Percentiles rank a stretch among this genome's conserved stretches.
Conservation (phyloP, 345 rosid genomes). For the Aurinia saxatilis region DNA sequence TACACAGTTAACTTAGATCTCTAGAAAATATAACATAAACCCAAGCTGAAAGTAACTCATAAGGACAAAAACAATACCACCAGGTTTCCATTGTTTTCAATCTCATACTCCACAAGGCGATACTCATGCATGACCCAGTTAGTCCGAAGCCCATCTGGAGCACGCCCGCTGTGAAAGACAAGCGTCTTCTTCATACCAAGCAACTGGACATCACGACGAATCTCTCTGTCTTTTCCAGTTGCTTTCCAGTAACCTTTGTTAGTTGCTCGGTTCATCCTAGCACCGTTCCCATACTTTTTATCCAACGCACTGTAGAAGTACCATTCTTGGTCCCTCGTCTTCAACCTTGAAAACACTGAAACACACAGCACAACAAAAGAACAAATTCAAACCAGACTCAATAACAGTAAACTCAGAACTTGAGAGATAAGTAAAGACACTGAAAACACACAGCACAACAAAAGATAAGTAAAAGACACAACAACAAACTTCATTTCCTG, state of each 20-base stretch:
- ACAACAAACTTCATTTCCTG: slow-evolving; percentile 20
- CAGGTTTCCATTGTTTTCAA: slow-evolving; percentile 32
- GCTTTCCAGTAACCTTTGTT: slow-evolving; percentile 88
- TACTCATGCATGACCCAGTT: slow-evolving; percentile 99
- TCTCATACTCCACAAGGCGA: slow-evolving; percentile 65
- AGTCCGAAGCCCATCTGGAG: slow-evolving; percentile 80
- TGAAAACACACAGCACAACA: neutral
- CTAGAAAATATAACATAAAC: neutral
- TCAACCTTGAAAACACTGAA: slow-evolving; percentile 59
- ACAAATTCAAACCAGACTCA: neutral
- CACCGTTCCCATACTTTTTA: slow-evolving; percentile 78
- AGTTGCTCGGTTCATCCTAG: slow-evolving; percentile 84
- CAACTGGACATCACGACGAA: slow-evolving; percentile 39
- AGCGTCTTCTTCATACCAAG: slow-evolving; percentile 89
- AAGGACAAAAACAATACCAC: slow-evolving; percentile 33
- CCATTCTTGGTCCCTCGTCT: slow-evolving; percentile 92
- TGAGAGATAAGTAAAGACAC: too few relatives aligned
- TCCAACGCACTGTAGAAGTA: slow-evolving; percentile 81
- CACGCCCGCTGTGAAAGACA: slow-evolving; percentile 80
- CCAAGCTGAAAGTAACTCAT: neutral
- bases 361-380: neutral
- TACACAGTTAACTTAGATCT: neutral
- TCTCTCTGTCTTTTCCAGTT: slow-evolving; percentile 75
- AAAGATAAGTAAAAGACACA: neutral
- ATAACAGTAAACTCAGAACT: too few relatives aligned